Base-by-base conservation (phyloP, 345 rosid genomes). In the Arabis hirsuta region DNA sequence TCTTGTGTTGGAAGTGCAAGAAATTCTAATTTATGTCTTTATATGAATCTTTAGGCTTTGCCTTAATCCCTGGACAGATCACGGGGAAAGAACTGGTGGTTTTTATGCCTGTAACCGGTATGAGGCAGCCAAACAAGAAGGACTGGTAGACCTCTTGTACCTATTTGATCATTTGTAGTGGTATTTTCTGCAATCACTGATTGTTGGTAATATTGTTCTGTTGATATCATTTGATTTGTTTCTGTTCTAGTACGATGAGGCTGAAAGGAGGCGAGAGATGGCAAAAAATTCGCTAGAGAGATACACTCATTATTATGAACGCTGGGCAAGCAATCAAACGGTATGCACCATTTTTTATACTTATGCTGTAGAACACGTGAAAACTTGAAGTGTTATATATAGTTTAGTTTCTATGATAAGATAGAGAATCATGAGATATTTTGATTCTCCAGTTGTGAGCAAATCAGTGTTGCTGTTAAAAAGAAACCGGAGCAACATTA, bases 71-170 rank as follows among this genome's bases (percentile, higher is more conserved):
- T 72, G 81, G 81, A 34, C 73, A 51, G 81, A 78, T 4, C 77
- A 72, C 32, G 77, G 80, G 58, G 80, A 77, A 66, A 72, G 76
- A 71, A 71, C 80, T 12, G 80, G 77, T 67, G 81, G 73, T 32
- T 78, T 72, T 72, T 78, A 78, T 62, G 81, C 81, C 52, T 78
- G 81, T 57, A 78, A 78, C 47, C 77, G 73, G 58, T 78, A 72
- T 73, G 97, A 94, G 74, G 83, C 88, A 52, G 96, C 97, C 47
- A 96, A 86, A 82, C 90, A 90, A 78, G 92, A 92, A 71, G 99
- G 98, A 79, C 83, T 68, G 63, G 99, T 95, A 83, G 94, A 56
- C 75, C 56, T 62, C 50, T 47, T 48, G 41, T 72, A 54, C 71
- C 65, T 47, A 56, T 67, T 67, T 79, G 44, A 29, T 55, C 19